Conservation (phyloP, 176 grass and related monocot genomes). For the Triticum turgidum region DNA sequence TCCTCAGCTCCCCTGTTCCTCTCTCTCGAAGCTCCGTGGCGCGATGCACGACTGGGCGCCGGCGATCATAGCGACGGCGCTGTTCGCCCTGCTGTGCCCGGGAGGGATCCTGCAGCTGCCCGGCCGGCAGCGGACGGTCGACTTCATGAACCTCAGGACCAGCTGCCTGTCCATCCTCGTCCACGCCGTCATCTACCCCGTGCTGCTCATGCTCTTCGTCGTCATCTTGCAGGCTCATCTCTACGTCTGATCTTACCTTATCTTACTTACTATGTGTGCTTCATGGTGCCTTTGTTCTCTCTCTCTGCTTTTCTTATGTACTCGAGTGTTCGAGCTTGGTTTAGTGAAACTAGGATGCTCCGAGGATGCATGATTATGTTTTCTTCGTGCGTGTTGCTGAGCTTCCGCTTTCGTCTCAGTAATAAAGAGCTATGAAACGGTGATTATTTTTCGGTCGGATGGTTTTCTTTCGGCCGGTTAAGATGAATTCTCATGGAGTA, state of each 20-base stretch:
- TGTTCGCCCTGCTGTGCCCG: conserved; percentile 83
- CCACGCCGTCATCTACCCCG: conserved; percentile 65
- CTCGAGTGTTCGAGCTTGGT: not conserved
- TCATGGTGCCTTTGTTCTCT: not conserved
- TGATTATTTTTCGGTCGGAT: not conserved
- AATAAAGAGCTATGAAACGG: not conserved
- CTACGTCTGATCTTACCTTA: conserved; percentile 37
- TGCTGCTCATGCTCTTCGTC: conserved; percentile 69
- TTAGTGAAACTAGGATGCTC: not conserved
- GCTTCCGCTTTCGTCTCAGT: not conserved
- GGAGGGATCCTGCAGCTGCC: conserved; percentile 85
- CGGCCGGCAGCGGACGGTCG: conserved; percentile 66
- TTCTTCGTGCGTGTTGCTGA: not conserved
- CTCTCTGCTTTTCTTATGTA: not conserved
- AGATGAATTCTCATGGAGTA: not conserved
- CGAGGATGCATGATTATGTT: not conserved
- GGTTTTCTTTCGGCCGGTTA: not conserved
- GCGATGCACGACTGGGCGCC: conserved; percentile 84
- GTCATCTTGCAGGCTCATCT: conserved; percentile 63
- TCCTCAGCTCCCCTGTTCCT: not conserved
- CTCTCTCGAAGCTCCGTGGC: not conserved
- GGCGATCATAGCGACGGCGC: conserved; percentile 72
- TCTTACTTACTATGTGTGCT: not conserved
- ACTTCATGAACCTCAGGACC: conserved; percentile 82
- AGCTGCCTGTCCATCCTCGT: conserved; percentile 71